Percentiles rank a stretch among this genome's conserved stretches.
Conservation (phyloP, 768 basidiomycete species). For the Nevesoporus exiguus region DNA sequence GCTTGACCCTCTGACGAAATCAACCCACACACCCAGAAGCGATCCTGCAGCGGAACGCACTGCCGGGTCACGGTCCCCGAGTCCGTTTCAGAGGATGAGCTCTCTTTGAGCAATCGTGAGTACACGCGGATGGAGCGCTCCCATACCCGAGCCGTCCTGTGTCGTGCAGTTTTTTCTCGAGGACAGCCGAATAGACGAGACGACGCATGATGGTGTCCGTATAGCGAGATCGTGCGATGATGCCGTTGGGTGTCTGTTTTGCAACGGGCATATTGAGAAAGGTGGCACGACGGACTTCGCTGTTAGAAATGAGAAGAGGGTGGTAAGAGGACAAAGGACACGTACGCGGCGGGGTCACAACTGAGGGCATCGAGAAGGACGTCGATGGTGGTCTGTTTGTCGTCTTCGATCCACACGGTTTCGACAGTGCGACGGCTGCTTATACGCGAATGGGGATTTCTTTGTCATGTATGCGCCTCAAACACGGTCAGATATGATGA, state of each 20-base stretch:
- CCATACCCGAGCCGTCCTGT: slow-evolving; percentile 41
- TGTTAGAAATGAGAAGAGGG: slow-evolving; percentile 27
- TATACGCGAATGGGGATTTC: slow-evolving; percentile 74
- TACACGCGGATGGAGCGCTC: slow-evolving; percentile 57
- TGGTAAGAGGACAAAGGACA: slow-evolving; percentile 5
- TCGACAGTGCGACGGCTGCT: slow-evolving; percentile 74
- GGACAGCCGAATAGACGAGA: too few species aligned
- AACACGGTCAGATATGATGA: too few species aligned
- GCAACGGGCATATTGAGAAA: slow-evolving; percentile 67
- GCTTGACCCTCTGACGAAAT: slow-evolving; percentile 26
- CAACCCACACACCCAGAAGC: slow-evolving; percentile 62
- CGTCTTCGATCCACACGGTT: slow-evolving; percentile 59
- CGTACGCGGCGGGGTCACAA: slow-evolving; percentile 76
- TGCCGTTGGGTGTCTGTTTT: slow-evolving; percentile 50
- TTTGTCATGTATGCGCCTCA: slow-evolving; percentile 77
- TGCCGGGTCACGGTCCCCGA: slow-evolving; percentile 76
- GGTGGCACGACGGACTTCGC: slow-evolving; percentile 83
- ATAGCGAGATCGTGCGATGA: slow-evolving; percentile 79
- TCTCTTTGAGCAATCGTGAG: slow-evolving; percentile 74
- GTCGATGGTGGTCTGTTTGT: slow-evolving; percentile 45
- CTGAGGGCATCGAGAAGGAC: slow-evolving; percentile 62
- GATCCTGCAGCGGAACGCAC: slow-evolving; percentile 71
- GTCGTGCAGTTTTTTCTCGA: slow-evolving; percentile 42
- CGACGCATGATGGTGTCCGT: too few species aligned
- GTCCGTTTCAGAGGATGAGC: slow-evolving; percentile 71